A percentile compares a stretch with the other conserved stretches of the same genome.
Conservation (phyloP, 2,329 filamentous ascomycete species). For the Sporothrix globosa region DNA sequence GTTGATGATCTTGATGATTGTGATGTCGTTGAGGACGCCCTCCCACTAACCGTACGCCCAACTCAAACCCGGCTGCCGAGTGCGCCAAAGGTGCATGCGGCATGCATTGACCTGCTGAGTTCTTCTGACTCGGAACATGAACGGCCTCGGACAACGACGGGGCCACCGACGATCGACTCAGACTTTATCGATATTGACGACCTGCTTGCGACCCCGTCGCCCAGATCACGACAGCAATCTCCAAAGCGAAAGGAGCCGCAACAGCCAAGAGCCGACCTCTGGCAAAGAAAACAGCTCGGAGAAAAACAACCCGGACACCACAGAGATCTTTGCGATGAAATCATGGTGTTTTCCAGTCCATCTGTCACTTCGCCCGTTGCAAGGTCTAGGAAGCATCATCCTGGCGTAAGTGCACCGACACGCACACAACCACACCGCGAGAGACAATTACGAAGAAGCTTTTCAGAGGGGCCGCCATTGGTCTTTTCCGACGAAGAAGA, state of each 20-base stretch:
- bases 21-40: not conserved
- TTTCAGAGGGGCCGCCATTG: conserved; percentile 27
- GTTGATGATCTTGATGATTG: too few relatives aligned
- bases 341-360: conserved; percentile 25
- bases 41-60: not conserved
- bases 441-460: conserved; percentile 27
- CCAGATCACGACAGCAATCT: not conserved
- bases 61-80: not conserved
- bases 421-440: not conserved
- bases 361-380: too few relatives aligned
- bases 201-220: conserved; percentile 13
- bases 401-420: not conserved
- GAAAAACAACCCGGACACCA: not conserved
- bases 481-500: conserved; percentile 32
- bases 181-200: conserved; percentile 30
- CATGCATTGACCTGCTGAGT: conserved; percentile 33
- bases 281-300: not conserved
- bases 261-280: too few relatives aligned
- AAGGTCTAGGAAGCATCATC: not conserved
- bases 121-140: conserved; percentile 29
- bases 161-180: not conserved
- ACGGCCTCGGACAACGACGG: not conserved
- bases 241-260: too few relatives aligned
- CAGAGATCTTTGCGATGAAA: not conserved
- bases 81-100: not conserved